Evolutionary conservation across 1,139 yeast species (phyloP), one percentile per base, ranked within the genome.

Genomic region (Debaryomyces nepalensis): DNA sequence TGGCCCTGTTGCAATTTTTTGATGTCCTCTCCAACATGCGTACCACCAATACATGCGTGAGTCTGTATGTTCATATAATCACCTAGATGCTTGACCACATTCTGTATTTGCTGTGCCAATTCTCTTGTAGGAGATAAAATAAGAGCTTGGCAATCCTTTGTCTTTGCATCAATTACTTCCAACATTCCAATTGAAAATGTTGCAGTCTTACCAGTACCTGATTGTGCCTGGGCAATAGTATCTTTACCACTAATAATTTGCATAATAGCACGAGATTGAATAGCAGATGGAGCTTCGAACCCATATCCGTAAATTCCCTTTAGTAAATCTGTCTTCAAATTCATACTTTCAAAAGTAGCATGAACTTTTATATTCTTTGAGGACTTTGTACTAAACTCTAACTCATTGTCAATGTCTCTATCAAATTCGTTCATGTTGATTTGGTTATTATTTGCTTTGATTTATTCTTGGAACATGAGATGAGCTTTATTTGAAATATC

Each of bases 131-230:
- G 98, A 4, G 97, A 88, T 39, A 93, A 70, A 8, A 93, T 86
- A 38, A 93, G 71, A 4, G 96, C 96, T 64, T 87, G 96, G 35
- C 84, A 75, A 41, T 85, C 90, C 53, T 79, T 76, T 42, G 79
- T 71, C 47, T 75, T 78, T 20, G 86, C 63, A 50, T 90, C 96
- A 15, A 89, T 73, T 14, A 77, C 89, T 61, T 91, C 90, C 42
- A 93, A 70, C 84, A 88, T 85, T 8, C 97, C 96, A 44, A 93
- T 89, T 11, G 96, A 79, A 62, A 93, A 93, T 0, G 99, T 93
- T 15, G 98, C 99, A 0, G 99, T 93, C 64, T 93, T 93, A 58
- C 99, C 99, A 1, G 99, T 93, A 48, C 99, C 99, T 4, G 97
- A 88, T 63, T 93, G 99, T 8, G 98, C 97, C 66, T 93, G 99